phyloP scores from a whole-genome alignment of 1,284 basidiomycete genomes.

The Malassezia psittaci region DNA sequence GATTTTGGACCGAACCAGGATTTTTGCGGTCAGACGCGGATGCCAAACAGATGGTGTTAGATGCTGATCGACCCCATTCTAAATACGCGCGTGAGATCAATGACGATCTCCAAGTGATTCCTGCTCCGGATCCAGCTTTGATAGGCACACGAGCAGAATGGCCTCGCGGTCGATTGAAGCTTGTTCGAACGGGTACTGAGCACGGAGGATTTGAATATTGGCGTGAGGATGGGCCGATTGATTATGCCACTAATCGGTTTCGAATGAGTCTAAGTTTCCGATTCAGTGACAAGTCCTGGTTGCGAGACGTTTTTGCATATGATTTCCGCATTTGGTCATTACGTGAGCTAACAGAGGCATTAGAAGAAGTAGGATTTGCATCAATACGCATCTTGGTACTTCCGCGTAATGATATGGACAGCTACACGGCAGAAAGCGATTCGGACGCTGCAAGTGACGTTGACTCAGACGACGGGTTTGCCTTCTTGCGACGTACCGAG shows the following conservation, averaged over 20 bases:
- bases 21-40: conserved; percentile 15
- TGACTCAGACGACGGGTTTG: conserved; percentile 15
- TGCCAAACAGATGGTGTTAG: conserved; percentile 5
- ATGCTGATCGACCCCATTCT: not conserved
- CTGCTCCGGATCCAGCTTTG: conserved; percentile 7
- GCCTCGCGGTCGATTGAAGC: conserved; percentile 31
- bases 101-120: conserved; percentile 17
- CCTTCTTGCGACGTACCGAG: conserved; percentile 26
- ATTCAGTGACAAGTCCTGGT: conserved; percentile 25
- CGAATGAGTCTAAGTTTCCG: conserved; percentile 36
- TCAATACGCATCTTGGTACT: conserved; percentile 26
- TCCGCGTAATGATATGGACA: conserved; percentile 21
- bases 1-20: conserved; percentile 18
- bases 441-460: conserved; percentile 1
- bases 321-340: conserved; percentile 36
- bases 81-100: not conserved
- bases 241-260: conserved; percentile 34
- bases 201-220: conserved; percentile 37
- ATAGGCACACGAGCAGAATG: conserved; percentile 25
- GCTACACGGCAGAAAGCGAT: not conserved
- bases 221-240: conserved; percentile 37
- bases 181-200: conserved; percentile 26
- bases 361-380: conserved; percentile 33
- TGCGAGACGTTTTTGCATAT: conserved; percentile 33
- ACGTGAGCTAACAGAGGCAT: conserved; percentile 30